Evolutionary conservation across 805 yeast species (phyloP).

Genomic region (Candida chilensis): DNA sequence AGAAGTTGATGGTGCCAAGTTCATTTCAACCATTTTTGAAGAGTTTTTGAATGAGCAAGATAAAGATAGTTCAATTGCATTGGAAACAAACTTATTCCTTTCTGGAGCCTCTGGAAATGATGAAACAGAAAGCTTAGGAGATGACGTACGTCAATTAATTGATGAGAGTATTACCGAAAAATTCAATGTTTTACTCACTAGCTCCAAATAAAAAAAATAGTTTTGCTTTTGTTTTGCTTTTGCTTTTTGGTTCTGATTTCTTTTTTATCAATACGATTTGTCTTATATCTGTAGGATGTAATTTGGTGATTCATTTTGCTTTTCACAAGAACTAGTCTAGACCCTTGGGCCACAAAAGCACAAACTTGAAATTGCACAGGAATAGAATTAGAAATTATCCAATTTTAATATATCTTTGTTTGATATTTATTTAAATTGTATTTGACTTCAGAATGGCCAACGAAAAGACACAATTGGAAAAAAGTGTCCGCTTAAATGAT

Average conservation of each 20-base stretch:
- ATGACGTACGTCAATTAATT: conserved; percentile 12
- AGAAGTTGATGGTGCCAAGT: conserved; percentile 4
- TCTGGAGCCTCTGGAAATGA: conserved; percentile 13
- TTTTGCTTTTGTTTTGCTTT: background rate
- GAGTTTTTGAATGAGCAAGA: background rate
- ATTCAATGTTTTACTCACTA: conserved; percentile 13
- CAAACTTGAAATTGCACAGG: too few species aligned
- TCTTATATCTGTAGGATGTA: too few species aligned
- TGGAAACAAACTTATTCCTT: conserved; percentile 8
- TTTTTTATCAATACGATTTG: too few species aligned
- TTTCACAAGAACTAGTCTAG: too few species aligned
- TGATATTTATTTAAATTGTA: too few species aligned
- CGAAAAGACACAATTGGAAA: too few species aligned
- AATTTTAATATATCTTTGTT: too few species aligned
- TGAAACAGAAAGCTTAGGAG: conserved; percentile 3
- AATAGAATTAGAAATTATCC: too few species aligned
- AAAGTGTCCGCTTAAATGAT: too few species aligned
- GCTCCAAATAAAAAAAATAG: background rate
- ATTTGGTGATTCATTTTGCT: too few species aligned
- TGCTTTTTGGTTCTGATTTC: background rate
- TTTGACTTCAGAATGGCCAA: too few species aligned
- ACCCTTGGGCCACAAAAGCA: too few species aligned
- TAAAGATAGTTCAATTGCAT: background rate
- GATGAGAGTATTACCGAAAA: conserved; percentile 12
- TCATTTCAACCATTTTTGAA: conserved; percentile 6